Conservation (phyloP, 73 alveolate genomes). For the Breviolum minutum region DNA sequence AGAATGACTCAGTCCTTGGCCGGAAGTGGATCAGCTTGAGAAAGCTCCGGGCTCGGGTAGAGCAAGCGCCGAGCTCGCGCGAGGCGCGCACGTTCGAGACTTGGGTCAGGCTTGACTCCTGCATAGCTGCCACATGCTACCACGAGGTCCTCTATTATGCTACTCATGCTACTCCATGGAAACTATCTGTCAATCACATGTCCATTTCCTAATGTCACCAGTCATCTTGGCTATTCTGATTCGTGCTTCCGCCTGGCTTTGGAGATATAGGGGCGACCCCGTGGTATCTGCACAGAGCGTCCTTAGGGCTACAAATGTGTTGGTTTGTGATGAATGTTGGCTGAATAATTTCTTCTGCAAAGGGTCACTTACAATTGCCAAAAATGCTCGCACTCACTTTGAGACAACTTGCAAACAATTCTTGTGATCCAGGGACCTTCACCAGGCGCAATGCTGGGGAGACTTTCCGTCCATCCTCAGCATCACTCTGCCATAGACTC, state of each 20-base stretch:
- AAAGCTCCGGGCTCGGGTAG: constrained; percentile 72
- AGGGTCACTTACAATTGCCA: too few relatives aligned
- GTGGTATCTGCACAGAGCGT: constrained; percentile 46
- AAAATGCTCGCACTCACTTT: too few relatives aligned
- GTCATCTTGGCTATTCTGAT: too few relatives aligned
- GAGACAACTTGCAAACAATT: not conserved
- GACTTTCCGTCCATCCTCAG: constrained; percentile 88
- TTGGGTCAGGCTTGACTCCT: constrained; percentile 12
- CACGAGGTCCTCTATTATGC: too few relatives aligned
- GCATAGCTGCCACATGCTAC: not conserved
- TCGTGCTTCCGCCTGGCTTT: not conserved
- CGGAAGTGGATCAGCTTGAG: constrained; percentile 80
- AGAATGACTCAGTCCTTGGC: not conserved
- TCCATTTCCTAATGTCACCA: too few relatives aligned
- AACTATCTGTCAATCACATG: too few relatives aligned
- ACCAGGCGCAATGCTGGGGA: constrained; percentile 89
- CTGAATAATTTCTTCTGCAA: too few relatives aligned
- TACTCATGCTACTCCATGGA: too few relatives aligned
- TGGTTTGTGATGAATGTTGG: too few relatives aligned
- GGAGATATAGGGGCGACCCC: not conserved
- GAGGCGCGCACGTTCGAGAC: constrained; percentile 51
- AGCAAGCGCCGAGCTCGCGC: constrained; percentile 63
- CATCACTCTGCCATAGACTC: not conserved
- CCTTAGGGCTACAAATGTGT: not conserved
- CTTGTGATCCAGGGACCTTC: constrained; percentile 42